Base-by-base conservation (phyloP, 2,329 filamentous ascomycete genomes). In the Thielaviopsis euricoi region DNA sequence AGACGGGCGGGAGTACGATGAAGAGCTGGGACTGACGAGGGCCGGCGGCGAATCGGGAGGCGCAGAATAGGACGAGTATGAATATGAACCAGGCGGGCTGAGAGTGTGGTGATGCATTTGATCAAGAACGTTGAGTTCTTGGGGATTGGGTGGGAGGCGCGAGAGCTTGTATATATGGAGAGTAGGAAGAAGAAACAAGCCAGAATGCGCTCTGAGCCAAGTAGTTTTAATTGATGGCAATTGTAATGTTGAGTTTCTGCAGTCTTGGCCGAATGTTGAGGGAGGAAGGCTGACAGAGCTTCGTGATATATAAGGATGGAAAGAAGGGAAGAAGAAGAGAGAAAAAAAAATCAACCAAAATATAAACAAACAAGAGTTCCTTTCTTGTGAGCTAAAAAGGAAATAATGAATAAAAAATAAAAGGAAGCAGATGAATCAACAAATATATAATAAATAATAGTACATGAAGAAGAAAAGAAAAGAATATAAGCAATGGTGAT, bases 21-120 rank as follows among this genome's bases (percentile, higher is more conserved):
- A 73, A 56, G 73, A 73, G 58, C 73, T 73, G 60, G 76, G 74
- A 67, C 76, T 80, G 64, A 74, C 71, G 65, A 78, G 67, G 64
- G 77, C 77, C 59, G 76, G 76, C 61, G 78, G 77, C 62, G 77
- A 79, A 64, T 77, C 73, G 65, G 76, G 76, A 62, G 37, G 37
- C 37, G 37, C 37, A 33, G 29, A 33, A 10, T 33, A 33, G 29
- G 29, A 33, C 17, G 37, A 17, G 37, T 43, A 43, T 43, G 37
- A 17, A 15, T n/a, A 43, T 15, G 37, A 43, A 43, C 15, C 37
- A 43, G 37, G 37, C 17, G 37, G 37, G 37, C 37, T 43, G 13
- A 17, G 37, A 5, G 37, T 43, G 37, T 43, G 17, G 37, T 43
- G 37, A 43, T 43, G 37, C 37, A 43, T 43, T 43, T 43, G 37